A percentile compares a stretch with the other conserved stretches of the same genome.
These are phyloP conservation scores for Cercospora berteroae DNA, from an alignment of 2,329 filamentous ascomycete species.

Conservation along the genomic window DNA sequence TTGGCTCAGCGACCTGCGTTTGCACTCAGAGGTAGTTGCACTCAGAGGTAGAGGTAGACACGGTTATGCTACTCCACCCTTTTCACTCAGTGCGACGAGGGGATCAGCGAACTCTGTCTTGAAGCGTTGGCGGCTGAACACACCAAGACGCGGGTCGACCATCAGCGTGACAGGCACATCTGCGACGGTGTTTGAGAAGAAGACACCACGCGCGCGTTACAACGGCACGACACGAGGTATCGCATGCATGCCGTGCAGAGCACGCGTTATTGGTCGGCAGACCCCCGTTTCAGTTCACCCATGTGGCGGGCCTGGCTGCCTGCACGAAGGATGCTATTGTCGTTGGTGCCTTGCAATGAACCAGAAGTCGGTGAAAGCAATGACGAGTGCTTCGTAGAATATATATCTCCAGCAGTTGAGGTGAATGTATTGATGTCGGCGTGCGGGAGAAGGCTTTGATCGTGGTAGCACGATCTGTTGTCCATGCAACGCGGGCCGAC, in stretches of 20 bases:
- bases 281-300: conserved; percentile 3
- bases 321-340: conserved; percentile 8
- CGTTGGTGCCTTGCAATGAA: conserved; percentile 8
- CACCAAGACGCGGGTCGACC: background rate
- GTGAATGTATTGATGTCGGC: background rate
- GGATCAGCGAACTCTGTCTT: too few relatives aligned
- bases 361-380: background rate
- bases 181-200: background rate
- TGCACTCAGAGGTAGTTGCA: too few relatives aligned
- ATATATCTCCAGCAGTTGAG: background rate
- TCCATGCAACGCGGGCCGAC: too few relatives aligned
- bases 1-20: too few relatives aligned
- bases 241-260: conserved; percentile 8
- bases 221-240: background rate
- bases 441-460: background rate
- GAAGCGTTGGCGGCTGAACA: too few relatives aligned
- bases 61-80: too few relatives aligned
- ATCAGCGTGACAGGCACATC: background rate
- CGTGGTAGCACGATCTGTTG: background rate
- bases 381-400: background rate
- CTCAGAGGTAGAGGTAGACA: too few relatives aligned
- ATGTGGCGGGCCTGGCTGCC: conserved; percentile 11
- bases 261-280: background rate
- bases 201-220: background rate
- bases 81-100: too few relatives aligned